phyloP scores from a whole-genome alignment of 164 flowering plant genomes.

The Berberis vulgaris region DNA sequence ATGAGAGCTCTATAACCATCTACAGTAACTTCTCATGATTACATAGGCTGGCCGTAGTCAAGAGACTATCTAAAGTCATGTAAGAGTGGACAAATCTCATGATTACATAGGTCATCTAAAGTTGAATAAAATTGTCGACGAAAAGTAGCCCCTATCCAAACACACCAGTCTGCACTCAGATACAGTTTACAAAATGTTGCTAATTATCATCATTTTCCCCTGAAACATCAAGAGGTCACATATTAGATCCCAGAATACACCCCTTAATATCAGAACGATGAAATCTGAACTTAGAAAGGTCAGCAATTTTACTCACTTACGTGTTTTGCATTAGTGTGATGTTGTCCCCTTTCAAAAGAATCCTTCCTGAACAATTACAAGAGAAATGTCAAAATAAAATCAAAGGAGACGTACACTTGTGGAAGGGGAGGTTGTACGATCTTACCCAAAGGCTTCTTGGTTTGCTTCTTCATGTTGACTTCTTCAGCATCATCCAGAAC shows the following conservation, averaged over 20 bases:
- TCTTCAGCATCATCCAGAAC: constrained; percentile 91
- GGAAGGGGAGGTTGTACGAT: background rate
- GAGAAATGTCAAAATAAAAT: background rate
- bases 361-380: constrained; percentile 40
- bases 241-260: background rate
- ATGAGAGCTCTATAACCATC: too few relatives aligned
- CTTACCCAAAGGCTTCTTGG: constrained; percentile 45
- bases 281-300: too few relatives aligned
- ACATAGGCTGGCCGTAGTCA: too few relatives aligned
- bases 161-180: background rate
- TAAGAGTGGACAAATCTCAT: too few relatives aligned
- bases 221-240: constrained; percentile 9
- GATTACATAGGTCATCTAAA: too few relatives aligned
- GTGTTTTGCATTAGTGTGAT: constrained; percentile 72
- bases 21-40: too few relatives aligned
- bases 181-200: background rate
- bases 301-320: constrained; percentile 20
- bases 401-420: background rate
- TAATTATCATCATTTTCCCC: constrained; percentile 32
- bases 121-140: too few relatives aligned
- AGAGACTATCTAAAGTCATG: too few relatives aligned
- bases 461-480: constrained; percentile 63
- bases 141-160: background rate
- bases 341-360: constrained; percentile 68
- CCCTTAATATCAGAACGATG: background rate